phyloP scores from a whole-genome alignment of 495 filamentous ascomycete species.

The Penicillium crystallinum region DNA sequence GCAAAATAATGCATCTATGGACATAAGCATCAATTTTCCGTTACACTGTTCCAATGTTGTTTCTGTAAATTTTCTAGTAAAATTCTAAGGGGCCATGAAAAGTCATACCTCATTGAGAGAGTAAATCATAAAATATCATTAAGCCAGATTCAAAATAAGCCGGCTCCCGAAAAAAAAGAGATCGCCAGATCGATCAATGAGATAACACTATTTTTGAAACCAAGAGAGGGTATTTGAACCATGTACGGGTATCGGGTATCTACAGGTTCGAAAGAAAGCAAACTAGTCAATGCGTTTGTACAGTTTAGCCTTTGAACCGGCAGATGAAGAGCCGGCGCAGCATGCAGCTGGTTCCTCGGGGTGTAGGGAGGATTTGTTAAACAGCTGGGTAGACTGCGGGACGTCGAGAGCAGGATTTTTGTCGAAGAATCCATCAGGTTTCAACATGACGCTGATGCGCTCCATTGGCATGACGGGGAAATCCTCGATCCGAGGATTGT shows the following conservation, averaged over 20 bases:
- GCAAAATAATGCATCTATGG: neutral
- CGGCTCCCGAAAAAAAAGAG: neutral
- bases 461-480: slow-evolving; percentile 61
- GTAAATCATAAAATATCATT: neutral
- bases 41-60: neutral
- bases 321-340: slow-evolving; percentile 21
- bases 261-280: neutral
- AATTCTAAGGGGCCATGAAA: too few relatives aligned
- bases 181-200: neutral
- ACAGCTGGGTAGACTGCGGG: slow-evolving; percentile 43
- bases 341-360: slow-evolving; percentile 16
- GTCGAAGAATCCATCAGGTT: slow-evolving; percentile 70
- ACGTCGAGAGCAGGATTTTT: slow-evolving; percentile 72
- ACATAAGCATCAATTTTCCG: neutral
- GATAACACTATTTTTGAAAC: neutral
- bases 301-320: slow-evolving; percentile 30
- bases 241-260: neutral
- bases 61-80: too few relatives aligned
- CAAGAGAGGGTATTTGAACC: neutral
- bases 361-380: slow-evolving; percentile 39
- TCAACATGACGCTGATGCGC: slow-evolving; percentile 61
- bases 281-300: slow-evolving; percentile 34
- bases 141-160: neutral
- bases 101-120: neutral
- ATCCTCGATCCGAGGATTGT: slow-evolving; percentile 55